phyloP scores from a whole-genome alignment of 2,329 filamentous ascomycete species.

The Coniochaeta sp. region DNA sequence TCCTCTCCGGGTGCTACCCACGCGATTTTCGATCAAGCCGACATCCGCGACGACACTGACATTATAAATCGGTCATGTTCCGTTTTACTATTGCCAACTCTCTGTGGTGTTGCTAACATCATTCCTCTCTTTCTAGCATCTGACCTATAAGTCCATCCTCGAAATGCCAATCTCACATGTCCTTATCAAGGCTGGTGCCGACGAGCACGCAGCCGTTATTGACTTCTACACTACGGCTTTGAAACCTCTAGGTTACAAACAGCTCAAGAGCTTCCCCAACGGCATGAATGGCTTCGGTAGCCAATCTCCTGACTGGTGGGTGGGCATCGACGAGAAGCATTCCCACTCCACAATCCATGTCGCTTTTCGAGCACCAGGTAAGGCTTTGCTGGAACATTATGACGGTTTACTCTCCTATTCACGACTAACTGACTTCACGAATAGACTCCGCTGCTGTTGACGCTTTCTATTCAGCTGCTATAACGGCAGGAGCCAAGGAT shows the following conservation, averaged over 20 bases:
- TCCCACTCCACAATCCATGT: background rate
- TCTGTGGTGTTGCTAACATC: background rate
- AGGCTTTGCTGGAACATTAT: background rate
- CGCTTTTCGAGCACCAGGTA: background rate
- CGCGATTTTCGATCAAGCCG: background rate
- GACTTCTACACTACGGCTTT: constrained; percentile 26
- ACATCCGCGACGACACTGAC: background rate
- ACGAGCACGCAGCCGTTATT: constrained; percentile 19
- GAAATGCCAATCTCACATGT: constrained; percentile 29
- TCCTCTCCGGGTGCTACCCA: background rate
- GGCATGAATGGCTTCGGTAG: constrained; percentile 19
- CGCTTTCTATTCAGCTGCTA: constrained; percentile 33
- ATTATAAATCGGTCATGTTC: background rate
- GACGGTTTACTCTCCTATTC: constrained; percentile 14
- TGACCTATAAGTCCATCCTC: background rate
- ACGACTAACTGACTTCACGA: constrained; percentile 16
- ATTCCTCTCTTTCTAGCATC: background rate
- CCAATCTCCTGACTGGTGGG: constrained; percentile 23
- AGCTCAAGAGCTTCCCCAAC: constrained; percentile 18
- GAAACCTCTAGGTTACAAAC: constrained; percentile 26
- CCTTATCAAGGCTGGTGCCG: constrained; percentile 19
- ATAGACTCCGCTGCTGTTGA: constrained; percentile 23
- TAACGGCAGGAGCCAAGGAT: constrained; percentile 34
- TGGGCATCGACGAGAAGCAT: constrained; percentile 13
- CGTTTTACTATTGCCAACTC: background rate